phyloP scores from a whole-genome alignment of 495 filamentous ascomycete species.

The Xylaria scruposa region DNA sequence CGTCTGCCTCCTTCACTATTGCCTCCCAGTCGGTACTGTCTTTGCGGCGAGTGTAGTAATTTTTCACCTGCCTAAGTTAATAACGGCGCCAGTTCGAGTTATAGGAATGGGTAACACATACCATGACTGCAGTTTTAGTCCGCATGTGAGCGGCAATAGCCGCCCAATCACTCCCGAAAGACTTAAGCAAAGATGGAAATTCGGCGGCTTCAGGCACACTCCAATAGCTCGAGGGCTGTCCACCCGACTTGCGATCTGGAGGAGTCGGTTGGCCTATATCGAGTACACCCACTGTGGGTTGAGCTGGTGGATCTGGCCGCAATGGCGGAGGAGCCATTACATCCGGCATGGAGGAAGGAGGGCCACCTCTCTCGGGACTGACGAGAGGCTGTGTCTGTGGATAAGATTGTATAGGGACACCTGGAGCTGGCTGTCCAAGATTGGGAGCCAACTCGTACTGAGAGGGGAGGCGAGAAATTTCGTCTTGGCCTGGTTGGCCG shows the following conservation, averaged over 20 bases:
- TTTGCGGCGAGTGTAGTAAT: constrained; percentile 85
- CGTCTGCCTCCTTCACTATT: constrained; percentile 73
- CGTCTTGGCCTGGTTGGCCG: constrained; percentile 41
- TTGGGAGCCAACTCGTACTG: constrained; percentile 46
- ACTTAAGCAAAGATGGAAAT: constrained; percentile 75
- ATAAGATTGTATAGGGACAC: constrained; percentile 48
- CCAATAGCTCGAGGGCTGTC: constrained; percentile 90
- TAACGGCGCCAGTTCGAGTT: constrained; percentile 28
- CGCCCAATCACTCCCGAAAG: constrained; percentile 89
- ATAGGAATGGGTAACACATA: constrained; percentile 48
- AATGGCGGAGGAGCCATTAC: constrained; percentile 58
- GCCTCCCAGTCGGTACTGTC: constrained; percentile 77
- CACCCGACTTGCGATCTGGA: constrained; percentile 55
- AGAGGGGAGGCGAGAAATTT: constrained; percentile 39
- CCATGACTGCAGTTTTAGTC: constrained; percentile 94
- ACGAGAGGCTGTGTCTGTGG: constrained; percentile 39
- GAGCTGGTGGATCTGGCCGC: constrained; percentile 54
- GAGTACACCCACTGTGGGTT: constrained; percentile 48
- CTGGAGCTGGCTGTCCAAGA: constrained; percentile 17
- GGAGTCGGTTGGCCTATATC: constrained; percentile 48
- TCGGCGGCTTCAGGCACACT: constrained; percentile 89
- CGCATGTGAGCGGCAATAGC: constrained; percentile 86
- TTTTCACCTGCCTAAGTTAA: constrained; percentile 75
- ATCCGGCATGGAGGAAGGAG: constrained; percentile 47
- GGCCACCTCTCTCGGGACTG: constrained; percentile 44